Conservation (phyloP, 2,329 filamentous ascomycete genomes). For the Penicillium sp. region DNA sequence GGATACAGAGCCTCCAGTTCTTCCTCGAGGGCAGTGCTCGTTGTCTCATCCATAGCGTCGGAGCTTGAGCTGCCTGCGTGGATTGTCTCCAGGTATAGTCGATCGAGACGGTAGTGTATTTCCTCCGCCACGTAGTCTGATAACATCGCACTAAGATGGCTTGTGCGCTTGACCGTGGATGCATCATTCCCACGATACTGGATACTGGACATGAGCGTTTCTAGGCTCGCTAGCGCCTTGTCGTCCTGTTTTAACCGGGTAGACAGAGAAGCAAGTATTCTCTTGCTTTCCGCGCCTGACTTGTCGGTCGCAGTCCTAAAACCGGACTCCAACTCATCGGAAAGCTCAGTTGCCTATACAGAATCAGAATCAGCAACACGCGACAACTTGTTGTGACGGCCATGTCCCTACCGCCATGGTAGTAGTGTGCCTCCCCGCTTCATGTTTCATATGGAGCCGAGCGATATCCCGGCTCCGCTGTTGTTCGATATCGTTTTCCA, state of each 20-base stretch:
- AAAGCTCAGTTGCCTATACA: constrained; percentile 36
- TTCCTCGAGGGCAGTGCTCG: constrained; percentile 29
- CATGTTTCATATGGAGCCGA: constrained; percentile 35
- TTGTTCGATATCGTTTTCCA: constrained; percentile 21
- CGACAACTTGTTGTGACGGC: not conserved
- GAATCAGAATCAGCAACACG: constrained; percentile 17
- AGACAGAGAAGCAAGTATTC: constrained; percentile 33
- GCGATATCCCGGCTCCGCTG: constrained; percentile 27
- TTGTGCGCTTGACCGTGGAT: constrained; percentile 27
- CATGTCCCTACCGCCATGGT: constrained; percentile 30
- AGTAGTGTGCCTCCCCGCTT: constrained; percentile 34
- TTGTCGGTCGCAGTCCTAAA: constrained; percentile 33
- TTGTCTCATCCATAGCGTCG: constrained; percentile 11
- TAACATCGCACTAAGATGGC: constrained; percentile 29
- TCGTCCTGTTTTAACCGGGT: constrained; percentile 39
- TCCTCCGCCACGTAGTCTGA: constrained; percentile 37
- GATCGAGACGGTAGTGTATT: constrained; percentile 40
- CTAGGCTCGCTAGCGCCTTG: constrained; percentile 29
- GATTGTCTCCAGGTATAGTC: constrained; percentile 37
- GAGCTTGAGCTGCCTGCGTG: constrained; percentile 3
- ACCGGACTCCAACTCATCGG: constrained; percentile 31
- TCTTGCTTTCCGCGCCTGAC: constrained; percentile 31
- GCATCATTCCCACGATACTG: constrained; percentile 31
- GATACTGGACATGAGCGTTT: constrained; percentile 28
- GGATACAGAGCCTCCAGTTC: constrained; percentile 41